These are phyloP conservation scores for Thuja plicata DNA, from an alignment of 83 land plant genomes.

Conservation along the genomic window DNA sequence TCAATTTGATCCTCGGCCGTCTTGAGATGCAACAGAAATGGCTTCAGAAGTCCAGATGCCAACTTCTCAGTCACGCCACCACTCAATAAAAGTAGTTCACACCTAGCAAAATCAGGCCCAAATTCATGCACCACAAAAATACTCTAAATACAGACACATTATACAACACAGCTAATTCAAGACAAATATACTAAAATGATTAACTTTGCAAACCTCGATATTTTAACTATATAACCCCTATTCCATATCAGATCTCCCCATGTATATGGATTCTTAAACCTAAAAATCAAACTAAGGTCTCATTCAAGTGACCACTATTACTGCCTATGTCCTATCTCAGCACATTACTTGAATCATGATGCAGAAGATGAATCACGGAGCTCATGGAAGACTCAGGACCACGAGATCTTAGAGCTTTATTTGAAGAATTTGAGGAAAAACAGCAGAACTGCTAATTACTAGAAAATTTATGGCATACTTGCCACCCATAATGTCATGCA, in stretches of 20 bases:
- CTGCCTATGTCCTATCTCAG: neutral
- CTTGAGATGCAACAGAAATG: constrained; percentile 41
- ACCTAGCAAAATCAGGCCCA: constrained; percentile 18
- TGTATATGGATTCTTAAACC: neutral
- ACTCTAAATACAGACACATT: neutral
- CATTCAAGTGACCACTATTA: neutral
- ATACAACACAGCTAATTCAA: constrained; percentile 10
- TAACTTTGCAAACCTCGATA: neutral
- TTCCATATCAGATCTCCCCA: neutral
- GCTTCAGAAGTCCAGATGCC: constrained; percentile 53
- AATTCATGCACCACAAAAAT: neutral
- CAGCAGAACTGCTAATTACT: neutral
- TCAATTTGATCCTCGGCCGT: constrained; percentile 39
- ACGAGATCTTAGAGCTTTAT: neutral
- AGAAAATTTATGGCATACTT: neutral
- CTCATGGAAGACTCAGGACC: neutral
- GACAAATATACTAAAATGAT: neutral
- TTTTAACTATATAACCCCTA: neutral
- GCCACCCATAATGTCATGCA: neutral
- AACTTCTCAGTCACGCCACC: constrained; percentile 33
- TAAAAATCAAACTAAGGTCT: neutral
- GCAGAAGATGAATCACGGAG: neutral
- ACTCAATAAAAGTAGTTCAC: constrained; percentile 32
- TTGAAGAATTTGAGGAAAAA: neutral
- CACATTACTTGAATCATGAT: neutral